Evolutionary conservation across 2,329 filamentous ascomycete genomes (phyloP), one percentile per base, ranked within the genome.

Genomic region (Aspergillus niger): DNA sequence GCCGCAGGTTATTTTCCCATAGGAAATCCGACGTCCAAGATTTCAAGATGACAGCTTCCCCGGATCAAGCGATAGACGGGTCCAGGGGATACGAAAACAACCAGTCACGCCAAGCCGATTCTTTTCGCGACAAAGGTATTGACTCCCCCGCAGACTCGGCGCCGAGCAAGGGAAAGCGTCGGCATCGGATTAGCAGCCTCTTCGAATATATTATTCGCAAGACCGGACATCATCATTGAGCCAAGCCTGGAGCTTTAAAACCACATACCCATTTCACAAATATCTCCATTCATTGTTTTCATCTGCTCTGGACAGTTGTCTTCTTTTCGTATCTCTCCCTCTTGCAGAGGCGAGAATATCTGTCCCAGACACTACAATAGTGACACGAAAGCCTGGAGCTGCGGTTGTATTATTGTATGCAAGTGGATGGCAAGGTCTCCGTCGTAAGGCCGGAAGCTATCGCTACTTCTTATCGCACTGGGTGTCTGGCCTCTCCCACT

Each of bases 111-210:
- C 54, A 43, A 8, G 47, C 32, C 8, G 41, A 57, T 3, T 8
- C 38, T 3, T 57, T 53, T 41, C 49, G n/a, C n/a, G 48, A 48
- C 4, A 15, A 17, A 39, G 8, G 47, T 10, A 20, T 47, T 39
- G 32, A 43, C 15, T 32, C 50, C 43, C 2, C 13, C 5, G 49
- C 43, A 32, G 54, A 66, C 28, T 38, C 65, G 2, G 58, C 51
- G 1, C 52, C 59, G 3, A 36, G 64, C 5, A 75, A 74, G 51
- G 58, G 64, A 36, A 75, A 74, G 58, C 65, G 71, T 58, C 70
- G 72, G 59, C 72, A 72, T 59, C 68, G 74, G 36, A 60, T 76
- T 44, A 74, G 73, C 48, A 65, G 63, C 17, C 58, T 76, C 24
- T 73, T 76, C 55, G 66, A 67, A 38, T 67, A 72, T 8, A 69